These are phyloP conservation scores for Diaporthe citrichinensis DNA, from an alignment of 2,329 filamentous ascomycete genomes.

Conservation along the genomic window DNA sequence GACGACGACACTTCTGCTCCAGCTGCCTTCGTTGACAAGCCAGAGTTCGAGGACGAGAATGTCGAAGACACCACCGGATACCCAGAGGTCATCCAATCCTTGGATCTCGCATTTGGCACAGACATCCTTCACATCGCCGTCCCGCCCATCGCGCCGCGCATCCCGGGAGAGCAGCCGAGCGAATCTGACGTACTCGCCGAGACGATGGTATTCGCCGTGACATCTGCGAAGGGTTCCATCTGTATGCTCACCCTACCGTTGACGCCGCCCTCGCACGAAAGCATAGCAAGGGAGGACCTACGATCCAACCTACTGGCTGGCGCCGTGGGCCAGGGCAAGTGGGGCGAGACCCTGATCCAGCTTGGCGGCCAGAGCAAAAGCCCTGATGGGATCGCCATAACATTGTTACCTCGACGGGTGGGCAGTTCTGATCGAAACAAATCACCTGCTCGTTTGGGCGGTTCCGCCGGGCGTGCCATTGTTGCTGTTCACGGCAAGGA, in stretches of 20 bases:
- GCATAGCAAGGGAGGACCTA: slow-evolving; percentile 69
- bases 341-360: slow-evolving; percentile 71
- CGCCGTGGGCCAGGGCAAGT: slow-evolving; percentile 71
- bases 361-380: slow-evolving; percentile 67
- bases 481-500: slow-evolving; percentile 73
- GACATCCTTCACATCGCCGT: slow-evolving; percentile 70
- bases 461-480: slow-evolving; percentile 59
- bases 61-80: slow-evolving; percentile 63
- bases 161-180: slow-evolving; percentile 63
- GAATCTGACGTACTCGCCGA: slow-evolving; percentile 65
- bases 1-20: slow-evolving; percentile 62
- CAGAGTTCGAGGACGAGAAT: slow-evolving; percentile 69
- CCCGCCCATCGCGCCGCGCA: slow-evolving; percentile 64
- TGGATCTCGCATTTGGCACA: slow-evolving; percentile 72
- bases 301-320: slow-evolving; percentile 64
- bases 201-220: slow-evolving; percentile 72
- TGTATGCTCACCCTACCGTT: slow-evolving; percentile 72
- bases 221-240: slow-evolving; percentile 70
- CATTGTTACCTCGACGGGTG: slow-evolving; percentile 53
- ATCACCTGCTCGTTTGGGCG: slow-evolving; percentile 50
- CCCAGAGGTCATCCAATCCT: slow-evolving; percentile 69
- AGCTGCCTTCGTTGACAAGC: slow-evolving; percentile 63
- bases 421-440: slow-evolving; percentile 49
- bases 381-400: slow-evolving; percentile 70
- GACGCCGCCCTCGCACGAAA: slow-evolving; percentile 72